phyloP scores from a whole-genome alignment of 2,329 filamentous ascomycete species.

The Nemania bipapillata region DNA sequence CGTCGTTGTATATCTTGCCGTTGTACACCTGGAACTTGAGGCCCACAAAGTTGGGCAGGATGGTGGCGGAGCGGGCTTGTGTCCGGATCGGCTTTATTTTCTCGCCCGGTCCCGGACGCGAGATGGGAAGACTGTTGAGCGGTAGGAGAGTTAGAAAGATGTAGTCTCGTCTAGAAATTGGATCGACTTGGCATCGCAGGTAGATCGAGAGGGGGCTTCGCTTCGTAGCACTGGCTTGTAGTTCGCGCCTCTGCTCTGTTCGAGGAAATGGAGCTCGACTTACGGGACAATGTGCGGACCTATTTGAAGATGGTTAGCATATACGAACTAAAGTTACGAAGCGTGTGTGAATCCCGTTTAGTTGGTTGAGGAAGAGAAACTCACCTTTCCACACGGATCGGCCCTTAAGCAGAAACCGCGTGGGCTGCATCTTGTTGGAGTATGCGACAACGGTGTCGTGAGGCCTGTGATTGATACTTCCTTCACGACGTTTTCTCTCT shows the following conservation, averaged over 20 bases:
- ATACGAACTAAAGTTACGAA: too few species aligned
- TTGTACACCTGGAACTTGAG: conserved; percentile 91
- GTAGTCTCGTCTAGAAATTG: not conserved
- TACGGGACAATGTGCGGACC: conserved; percentile 79
- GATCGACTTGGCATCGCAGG: not conserved
- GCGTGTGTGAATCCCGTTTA: not conserved
- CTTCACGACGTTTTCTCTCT: not conserved
- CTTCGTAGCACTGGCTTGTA: not conserved
- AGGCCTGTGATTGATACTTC: conserved; percentile 4
- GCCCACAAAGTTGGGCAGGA: conserved; percentile 91
- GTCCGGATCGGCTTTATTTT: conserved; percentile 80
- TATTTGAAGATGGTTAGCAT: conserved; percentile 49
- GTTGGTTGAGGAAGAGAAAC: not conserved
- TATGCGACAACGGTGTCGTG: conserved; percentile 24
- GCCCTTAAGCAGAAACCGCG: conserved; percentile 52
- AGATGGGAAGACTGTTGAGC: conserved; percentile 69
- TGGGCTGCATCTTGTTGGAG: conserved; percentile 52
- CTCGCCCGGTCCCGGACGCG: conserved; percentile 68
- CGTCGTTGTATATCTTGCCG: conserved; percentile 84
- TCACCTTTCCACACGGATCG: conserved; percentile 53
- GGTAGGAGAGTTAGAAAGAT: conserved; percentile 11
- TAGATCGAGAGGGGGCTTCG: not conserved
- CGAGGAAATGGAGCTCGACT: conserved; percentile 48
- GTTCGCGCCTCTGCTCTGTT: not conserved
- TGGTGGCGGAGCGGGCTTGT: conserved; percentile 86